Base-by-base conservation (phyloP, 2,329 filamentous ascomycete species). In the Penicillium sp. region DNA sequence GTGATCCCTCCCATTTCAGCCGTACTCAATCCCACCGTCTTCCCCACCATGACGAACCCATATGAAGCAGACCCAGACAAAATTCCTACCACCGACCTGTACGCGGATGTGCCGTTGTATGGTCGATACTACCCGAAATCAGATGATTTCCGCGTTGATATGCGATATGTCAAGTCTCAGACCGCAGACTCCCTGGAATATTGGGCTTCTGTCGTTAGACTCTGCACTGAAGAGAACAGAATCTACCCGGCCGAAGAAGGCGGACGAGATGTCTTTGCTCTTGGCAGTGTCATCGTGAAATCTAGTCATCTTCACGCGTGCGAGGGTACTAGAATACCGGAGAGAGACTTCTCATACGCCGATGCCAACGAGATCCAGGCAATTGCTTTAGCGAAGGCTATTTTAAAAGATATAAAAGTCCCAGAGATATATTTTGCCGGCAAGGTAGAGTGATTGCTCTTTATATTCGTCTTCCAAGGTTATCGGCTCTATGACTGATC, bases 151-250 rank as follows among this genome's bases (percentile, higher is more conserved):
- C 22, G 27, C 23, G 35, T 62, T 22, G 57, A 70, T 11, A 59
- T 59, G 30, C 70, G 74, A 48, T 67, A 79, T 38, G 70, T 70
- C 25, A 74, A 74, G 13, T 74, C 75, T 51, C 67, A 12, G 61
- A 39, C 41, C 14, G 6, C 26, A n/a, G 37, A 72, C 22, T 80
- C 90, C 42, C 68, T 83, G 15, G 57, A 68, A 18, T 90, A 81
- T 76, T 72, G 89, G 34, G 65, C 35, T 39, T 60, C 66, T 4
- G 57, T 68, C 4, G 4, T 68, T 37, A 37, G 28, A 3, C 51
- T 48, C n/a, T 68, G 62, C 43, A 45, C 50, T 13, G 48, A 48
- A 28, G 50, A 53, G 0, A 45, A 37, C 20, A 39, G 48, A 14
- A 60, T 65, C n/a, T 68, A 66, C 38, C 47, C 52, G 6, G 55